phyloP scores from a whole-genome alignment of 495 filamentous ascomycete genomes.

The Rostrohypoxylon terebratum region DNA sequence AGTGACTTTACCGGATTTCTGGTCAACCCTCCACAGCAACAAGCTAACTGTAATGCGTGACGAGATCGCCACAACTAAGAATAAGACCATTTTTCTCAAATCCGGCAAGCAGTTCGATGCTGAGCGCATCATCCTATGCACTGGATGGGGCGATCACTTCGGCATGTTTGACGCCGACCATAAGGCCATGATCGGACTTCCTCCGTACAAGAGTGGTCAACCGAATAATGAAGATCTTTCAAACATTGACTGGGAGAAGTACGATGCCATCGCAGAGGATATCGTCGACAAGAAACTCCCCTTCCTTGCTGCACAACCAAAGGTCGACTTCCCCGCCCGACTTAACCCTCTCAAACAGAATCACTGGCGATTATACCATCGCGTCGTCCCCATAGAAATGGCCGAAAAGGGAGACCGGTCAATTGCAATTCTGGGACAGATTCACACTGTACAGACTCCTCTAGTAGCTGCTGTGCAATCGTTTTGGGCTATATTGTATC shows the following conservation, averaged over 20 bases:
- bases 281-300: constrained; percentile 43
- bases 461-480: constrained; percentile 50
- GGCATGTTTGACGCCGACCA: constrained; percentile 37
- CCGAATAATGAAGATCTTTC: background rate
- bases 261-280: constrained; percentile 46
- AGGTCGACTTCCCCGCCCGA: background rate
- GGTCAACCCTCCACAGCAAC: constrained; percentile 53
- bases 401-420: constrained; percentile 44
- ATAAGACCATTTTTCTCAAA: constrained; percentile 23
- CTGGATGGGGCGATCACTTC: constrained; percentile 47
- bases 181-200: constrained; percentile 42
- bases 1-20: constrained; percentile 52
- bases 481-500: constrained; percentile 45
- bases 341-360: background rate
- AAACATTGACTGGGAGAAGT: constrained; percentile 37
- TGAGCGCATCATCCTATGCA: constrained; percentile 52
- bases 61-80: constrained; percentile 29
- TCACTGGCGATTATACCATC: background rate
- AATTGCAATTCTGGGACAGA: constrained; percentile 50
- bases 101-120: constrained; percentile 19
- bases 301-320: constrained; percentile 23
- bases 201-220: constrained; percentile 16
- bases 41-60: constrained; percentile 50
- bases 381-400: background rate
- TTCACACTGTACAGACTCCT: constrained; percentile 51